A percentile compares a stretch with the other conserved stretches of the same genome.
phyloP scores from a whole-genome alignment of 2,329 filamentous ascomycete species.

The Colletotrichum horii region DNA sequence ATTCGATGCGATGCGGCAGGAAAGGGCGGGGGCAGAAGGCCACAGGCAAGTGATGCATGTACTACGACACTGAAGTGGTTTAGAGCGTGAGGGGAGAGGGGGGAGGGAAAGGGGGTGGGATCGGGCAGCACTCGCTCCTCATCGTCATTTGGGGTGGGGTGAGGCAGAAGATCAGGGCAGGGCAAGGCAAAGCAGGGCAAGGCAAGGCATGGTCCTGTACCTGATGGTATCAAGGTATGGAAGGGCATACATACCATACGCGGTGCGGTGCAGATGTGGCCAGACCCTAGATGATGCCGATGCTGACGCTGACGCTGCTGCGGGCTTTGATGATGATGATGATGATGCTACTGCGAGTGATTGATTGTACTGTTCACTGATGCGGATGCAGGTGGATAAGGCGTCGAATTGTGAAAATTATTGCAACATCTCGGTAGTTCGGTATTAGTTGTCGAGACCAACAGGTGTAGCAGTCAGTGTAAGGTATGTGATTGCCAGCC shows the following conservation, averaged over 20 bases:
- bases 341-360: background rate
- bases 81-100: background rate
- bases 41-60: conserved; percentile 16
- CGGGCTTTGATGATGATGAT: background rate
- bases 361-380: background rate
- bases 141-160: conserved; percentile 12
- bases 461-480: background rate
- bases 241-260: background rate
- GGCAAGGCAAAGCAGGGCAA: conserved; percentile 1
- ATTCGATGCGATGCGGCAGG: conserved; percentile 21
- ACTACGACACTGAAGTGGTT: conserved; percentile 11
- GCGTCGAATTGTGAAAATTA: background rate
- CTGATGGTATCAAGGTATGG: background rate
- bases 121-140: conserved; percentile 16
- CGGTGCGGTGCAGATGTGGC: background rate
- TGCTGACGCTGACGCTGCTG: background rate
- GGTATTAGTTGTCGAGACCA: background rate
- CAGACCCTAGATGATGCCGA: background rate
- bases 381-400: background rate
- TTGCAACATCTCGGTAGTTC: background rate
- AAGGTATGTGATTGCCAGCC: background rate
- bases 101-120: conserved; percentile 11
- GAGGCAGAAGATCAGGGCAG: conserved; percentile 8
- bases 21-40: conserved; percentile 4
- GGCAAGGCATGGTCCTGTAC: background rate